These are phyloP conservation scores for Pythium coloratum DNA, from an alignment of 352 stramenopile species.

Conservation along the genomic window DNA sequence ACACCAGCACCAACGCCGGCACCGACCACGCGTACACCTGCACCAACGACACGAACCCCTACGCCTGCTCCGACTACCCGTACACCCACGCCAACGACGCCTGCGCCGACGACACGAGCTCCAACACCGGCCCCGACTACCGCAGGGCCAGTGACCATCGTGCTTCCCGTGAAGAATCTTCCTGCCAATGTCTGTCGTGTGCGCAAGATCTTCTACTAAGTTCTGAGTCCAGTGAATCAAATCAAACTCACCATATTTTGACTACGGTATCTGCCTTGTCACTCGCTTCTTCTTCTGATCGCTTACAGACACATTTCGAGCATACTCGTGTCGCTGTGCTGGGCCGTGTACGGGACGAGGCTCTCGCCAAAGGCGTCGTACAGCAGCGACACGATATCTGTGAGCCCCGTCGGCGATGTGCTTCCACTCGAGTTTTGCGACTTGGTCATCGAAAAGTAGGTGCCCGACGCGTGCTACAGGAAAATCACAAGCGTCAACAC, in stretches of 20 bases:
- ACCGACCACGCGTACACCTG: constrained; percentile 12
- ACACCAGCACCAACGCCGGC: constrained; percentile 4
- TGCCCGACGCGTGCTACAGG: constrained; percentile 69
- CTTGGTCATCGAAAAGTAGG: constrained; percentile 78
- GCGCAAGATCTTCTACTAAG: constrained; percentile 23
- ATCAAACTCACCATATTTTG: constrained; percentile 9
- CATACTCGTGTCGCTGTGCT: constrained; percentile 18
- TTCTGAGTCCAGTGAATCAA: not conserved
- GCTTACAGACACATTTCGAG: constrained; percentile 24
- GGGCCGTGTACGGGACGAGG: constrained; percentile 74
- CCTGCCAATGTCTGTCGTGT: constrained; percentile 20
- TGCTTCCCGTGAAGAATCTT: not conserved
- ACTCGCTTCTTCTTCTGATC: not conserved
- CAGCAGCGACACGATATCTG: constrained; percentile 55
- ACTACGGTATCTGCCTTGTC: not conserved
- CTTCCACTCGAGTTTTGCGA: constrained; percentile 19
- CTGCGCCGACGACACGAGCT: constrained; percentile 11
- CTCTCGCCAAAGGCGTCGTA: constrained; percentile 82
- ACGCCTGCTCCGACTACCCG: constrained; percentile 11
- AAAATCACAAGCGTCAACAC: not conserved
- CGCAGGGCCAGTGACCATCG: constrained; percentile 14
- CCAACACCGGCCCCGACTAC: constrained; percentile 6
- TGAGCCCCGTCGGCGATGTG: constrained; percentile 35
- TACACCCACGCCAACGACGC: constrained; percentile 6
- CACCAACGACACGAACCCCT: constrained; percentile 11